These are phyloP conservation scores for Syzygium aqueum DNA, from an alignment of 345 rosid species.

Conservation along the genomic window DNA sequence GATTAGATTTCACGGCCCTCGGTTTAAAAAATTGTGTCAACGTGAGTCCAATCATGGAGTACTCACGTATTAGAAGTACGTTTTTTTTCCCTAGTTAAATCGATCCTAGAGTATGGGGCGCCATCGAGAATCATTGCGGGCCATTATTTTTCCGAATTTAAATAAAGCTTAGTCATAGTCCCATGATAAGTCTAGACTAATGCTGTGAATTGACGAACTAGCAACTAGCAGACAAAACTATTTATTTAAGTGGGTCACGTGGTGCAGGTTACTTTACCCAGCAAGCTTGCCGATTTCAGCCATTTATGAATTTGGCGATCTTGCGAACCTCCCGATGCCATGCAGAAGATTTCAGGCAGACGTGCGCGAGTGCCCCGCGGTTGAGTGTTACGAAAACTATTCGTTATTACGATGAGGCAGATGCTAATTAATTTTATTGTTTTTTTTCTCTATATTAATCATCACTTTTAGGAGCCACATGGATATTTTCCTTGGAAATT, in stretches of 20 bases:
- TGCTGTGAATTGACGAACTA: neutral
- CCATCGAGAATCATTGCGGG: neutral
- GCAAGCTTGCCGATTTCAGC: neutral
- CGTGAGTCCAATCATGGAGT: neutral
- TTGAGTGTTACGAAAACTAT: neutral
- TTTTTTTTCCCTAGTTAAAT: neutral
- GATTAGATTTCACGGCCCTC: neutral
- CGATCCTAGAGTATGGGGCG: neutral
- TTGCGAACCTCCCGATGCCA: neutral
- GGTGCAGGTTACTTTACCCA: neutral
- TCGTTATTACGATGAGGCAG: neutral
- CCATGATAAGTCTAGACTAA: neutral
- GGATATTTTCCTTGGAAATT: neutral
- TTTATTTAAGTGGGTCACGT: neutral
- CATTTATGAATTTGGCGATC: neutral
- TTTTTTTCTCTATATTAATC: neutral
- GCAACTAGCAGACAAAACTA: neutral
- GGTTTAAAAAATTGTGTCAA: neutral
- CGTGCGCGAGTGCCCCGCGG: neutral
- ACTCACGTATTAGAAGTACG: neutral
- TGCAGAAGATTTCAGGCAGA: neutral
- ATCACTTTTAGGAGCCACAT: neutral
- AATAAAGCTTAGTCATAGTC: neutral
- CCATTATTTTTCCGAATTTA: neutral
- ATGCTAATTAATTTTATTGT: neutral